Evolutionary conservation across 257 asterid species (phyloP), one percentile per base, ranked within the genome.

Genomic region (Knoxia roxburghii): DNA sequence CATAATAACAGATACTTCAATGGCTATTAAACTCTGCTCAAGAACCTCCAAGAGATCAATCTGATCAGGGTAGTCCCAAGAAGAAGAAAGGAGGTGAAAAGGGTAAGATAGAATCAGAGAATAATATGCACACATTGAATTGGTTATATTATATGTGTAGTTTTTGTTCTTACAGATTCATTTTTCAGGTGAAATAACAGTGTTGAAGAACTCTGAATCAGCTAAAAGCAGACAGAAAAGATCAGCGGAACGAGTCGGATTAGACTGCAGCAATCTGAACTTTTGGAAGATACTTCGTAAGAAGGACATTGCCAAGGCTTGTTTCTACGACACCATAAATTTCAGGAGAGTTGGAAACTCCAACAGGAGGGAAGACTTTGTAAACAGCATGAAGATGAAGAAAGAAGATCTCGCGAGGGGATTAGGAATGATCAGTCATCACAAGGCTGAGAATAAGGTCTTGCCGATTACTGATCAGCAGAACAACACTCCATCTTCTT

Each of bases 371-470:
- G 70, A 67, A 14, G 32, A 63, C 51, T 75, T 72, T 33, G 37
- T 69, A 3, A 23, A 73, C 50, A 61, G 68, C 6, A 80, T 81
- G 84, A 84, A 84, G 86, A 81, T 73, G 84, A 84, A 76, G 61
- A 80, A 77, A 40, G 86, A 82, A 73, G 84, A 77, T 33, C 51
- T 70, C 17, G 80, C 69, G 51, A 54, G 76, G n/a, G 81, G 78
- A 59, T 29, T 83, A 48, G 82, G 87, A 65, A 59, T 64, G 57
- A 35, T 27, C 33, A 56, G 64, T 68, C 45, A 61, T 68, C 76
- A 77, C 30, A 82, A 79, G 60, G 67, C 69, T 3, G 89, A 84
- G 50, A 82, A 72, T 9, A 87, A 87, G 72, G 91, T 87, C 14
- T 54, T 84, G 50, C 95, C 96, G 0, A 73, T 86, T 13, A 77